A percentile compares a stretch with the other conserved stretches of the same genome.
phyloP scores from a whole-genome alignment of 345 rosid species.

The Orychophragmus violaceus region DNA sequence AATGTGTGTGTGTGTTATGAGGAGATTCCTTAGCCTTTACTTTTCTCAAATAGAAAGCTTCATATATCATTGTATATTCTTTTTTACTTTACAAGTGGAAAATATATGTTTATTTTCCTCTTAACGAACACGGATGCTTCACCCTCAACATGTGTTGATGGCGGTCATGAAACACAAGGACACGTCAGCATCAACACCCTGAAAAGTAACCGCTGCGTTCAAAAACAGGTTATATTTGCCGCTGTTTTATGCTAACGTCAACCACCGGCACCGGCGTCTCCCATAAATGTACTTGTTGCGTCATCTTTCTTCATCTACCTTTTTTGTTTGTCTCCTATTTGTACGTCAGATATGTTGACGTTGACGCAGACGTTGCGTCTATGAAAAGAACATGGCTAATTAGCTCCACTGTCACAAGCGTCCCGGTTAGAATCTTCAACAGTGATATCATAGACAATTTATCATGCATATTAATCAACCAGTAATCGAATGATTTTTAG shows the following conservation, averaged over 20 bases:
- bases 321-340: no score
- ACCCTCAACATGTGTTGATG: slow-evolving; percentile 23
- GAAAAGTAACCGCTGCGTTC: no score
- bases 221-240: no score
- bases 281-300: no score
- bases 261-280: no score
- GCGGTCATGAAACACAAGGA: no score
- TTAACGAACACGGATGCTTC: slow-evolving; percentile 26
- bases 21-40: slow-evolving; percentile 30
- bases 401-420: not conserved
- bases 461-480: not conserved
- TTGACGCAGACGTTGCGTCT: no score
- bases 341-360: no score
- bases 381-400: no score
- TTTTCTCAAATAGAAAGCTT: slow-evolving; percentile 23
- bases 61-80: slow-evolving; percentile 6
- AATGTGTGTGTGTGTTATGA: not conserved
- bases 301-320: no score
- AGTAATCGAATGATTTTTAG: not conserved
- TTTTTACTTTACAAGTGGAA: not conserved
- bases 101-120: not conserved
- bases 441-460: not conserved
- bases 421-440: not conserved
- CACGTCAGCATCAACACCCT: no score
- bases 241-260: no score